These are phyloP conservation scores for Breviolum minutum DNA, from an alignment of 73 alveolate genomes.

Conservation along the genomic window DNA sequence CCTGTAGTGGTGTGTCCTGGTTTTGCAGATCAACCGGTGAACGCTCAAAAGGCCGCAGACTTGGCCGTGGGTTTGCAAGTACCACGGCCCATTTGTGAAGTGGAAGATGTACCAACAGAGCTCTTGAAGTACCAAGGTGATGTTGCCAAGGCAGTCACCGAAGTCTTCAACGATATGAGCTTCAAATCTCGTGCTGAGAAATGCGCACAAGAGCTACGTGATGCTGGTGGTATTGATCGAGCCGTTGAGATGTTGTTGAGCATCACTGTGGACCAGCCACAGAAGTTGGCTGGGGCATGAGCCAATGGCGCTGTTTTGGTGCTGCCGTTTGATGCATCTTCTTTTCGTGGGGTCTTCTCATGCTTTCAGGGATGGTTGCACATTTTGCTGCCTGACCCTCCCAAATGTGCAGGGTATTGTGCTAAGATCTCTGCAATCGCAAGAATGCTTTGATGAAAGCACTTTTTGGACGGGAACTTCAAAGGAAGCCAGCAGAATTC, in stretches of 20 bases:
- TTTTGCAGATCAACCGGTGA: constrained; percentile 69
- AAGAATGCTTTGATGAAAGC: constrained; percentile 17
- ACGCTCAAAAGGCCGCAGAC: constrained; percentile 58
- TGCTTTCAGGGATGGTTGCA: not conserved
- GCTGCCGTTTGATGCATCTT: too few relatives aligned
- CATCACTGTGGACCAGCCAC: not conserved
- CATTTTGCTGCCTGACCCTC: not conserved
- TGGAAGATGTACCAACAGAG: not conserved
- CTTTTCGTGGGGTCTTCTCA: too few relatives aligned
- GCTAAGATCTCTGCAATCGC: not conserved
- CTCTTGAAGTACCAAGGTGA: constrained; percentile 17
- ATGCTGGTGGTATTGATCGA: constrained; percentile 24
- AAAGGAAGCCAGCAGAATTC: not conserved
- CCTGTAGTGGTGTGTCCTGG: constrained; percentile 84
- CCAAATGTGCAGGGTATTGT: not conserved
- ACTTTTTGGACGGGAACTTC: not conserved
- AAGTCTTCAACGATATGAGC: not conserved
- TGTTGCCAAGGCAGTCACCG: constrained; percentile 1
- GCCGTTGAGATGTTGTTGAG: constrained; percentile 6
- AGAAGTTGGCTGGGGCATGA: constrained; percentile 32
- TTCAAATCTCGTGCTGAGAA: not conserved
- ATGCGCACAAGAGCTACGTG: not conserved
- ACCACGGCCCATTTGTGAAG: constrained; percentile 26
- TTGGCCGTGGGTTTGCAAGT: constrained; percentile 74
- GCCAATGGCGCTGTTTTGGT: too few relatives aligned